Percentiles rank a stretch among this genome's conserved stretches.
Conservation (phyloP, 257 asterid genomes). For the Cruciata laevipes region DNA sequence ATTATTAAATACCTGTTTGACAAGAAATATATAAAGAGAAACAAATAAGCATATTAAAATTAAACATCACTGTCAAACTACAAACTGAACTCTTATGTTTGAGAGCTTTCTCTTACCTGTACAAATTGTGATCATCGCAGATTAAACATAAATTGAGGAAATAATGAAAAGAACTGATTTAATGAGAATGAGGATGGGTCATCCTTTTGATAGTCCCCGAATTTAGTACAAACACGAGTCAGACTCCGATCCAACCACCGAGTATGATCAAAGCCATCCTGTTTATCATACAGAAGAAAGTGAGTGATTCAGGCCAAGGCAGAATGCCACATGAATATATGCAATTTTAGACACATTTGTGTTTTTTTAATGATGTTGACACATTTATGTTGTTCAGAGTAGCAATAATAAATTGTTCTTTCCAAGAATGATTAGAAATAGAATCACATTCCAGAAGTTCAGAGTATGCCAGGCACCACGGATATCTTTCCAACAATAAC, state of each 20-base stretch:
- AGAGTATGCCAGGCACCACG: too few species aligned
- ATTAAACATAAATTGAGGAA: slow-evolving; percentile 97
- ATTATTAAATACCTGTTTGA: too few species aligned
- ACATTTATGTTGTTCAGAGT: too few species aligned
- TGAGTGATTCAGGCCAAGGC: slow-evolving; percentile 9
- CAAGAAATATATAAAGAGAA: too few species aligned
- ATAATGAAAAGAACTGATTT: slow-evolving; percentile 72
- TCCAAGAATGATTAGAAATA: too few species aligned
- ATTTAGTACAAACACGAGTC: slow-evolving; percentile 92
- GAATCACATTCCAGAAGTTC: too few species aligned
- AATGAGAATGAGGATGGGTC: slow-evolving; percentile 83
- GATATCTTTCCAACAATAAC: too few species aligned
- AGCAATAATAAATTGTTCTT: too few species aligned
- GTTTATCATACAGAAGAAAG: slow-evolving; percentile 10
- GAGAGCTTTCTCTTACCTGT: slow-evolving; percentile 41
- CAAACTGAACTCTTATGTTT: slow-evolving; percentile 21
- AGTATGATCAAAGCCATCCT: slow-evolving; percentile 94
- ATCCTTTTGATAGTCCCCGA: slow-evolving; percentile 96
- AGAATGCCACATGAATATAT: background rate
- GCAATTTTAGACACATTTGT: too few species aligned
- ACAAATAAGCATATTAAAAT: too few species aligned
- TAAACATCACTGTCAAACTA: too few species aligned
- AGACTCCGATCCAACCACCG: slow-evolving; percentile 95
- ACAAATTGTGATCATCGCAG: slow-evolving; percentile 93
- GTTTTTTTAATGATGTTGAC: too few species aligned